Conservation (phyloP, 1,139 yeast species). For the Protomyces inundatus region DNA sequence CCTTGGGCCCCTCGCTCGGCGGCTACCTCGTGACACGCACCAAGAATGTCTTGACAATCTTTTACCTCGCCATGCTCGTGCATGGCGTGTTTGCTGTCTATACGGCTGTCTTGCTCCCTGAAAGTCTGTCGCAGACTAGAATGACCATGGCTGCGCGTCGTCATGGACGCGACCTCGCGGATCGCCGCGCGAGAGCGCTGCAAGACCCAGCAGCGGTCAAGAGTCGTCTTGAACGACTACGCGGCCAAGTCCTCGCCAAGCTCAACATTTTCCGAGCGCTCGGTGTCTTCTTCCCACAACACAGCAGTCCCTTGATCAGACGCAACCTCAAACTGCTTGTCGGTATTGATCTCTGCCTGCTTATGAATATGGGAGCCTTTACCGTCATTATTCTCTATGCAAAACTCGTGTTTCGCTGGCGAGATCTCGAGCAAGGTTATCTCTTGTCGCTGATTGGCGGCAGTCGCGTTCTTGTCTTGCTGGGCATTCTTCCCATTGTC, state of each 20-base stretch:
- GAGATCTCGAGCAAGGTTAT: conserved; percentile 51
- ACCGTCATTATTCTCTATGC: conserved; percentile 55
- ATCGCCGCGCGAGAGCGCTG: neutral
- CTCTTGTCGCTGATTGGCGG: conserved; percentile 54
- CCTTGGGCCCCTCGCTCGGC: conserved; percentile 60
- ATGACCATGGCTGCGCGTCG: conserved; percentile 7
- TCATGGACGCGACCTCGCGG: conserved; percentile 6
- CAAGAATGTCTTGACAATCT: conserved; percentile 35
- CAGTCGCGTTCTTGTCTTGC: conserved; percentile 44
- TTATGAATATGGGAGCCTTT: conserved; percentile 40
- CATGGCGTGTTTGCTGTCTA: conserved; percentile 39
- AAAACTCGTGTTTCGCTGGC: conserved; percentile 56
- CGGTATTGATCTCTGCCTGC: conserved; percentile 38
- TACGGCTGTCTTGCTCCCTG: conserved; percentile 48
- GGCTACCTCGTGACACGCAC: conserved; percentile 41
- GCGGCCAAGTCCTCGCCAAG: neutral
- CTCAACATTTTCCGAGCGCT: conserved; percentile 9
- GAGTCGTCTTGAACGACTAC: neutral
- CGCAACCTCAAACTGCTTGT: conserved; percentile 11
- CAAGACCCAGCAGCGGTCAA: neutral
- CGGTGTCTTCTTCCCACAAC: conserved; percentile 13
- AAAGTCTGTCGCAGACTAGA: conserved; percentile 43
- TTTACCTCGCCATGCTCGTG: conserved; percentile 35
- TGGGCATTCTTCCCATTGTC: conserved; percentile 44
- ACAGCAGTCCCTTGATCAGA: conserved; percentile 5